Base-by-base conservation (phyloP, 2,329 filamentous ascomycete species). In the Ilyonectria sp. region DNA sequence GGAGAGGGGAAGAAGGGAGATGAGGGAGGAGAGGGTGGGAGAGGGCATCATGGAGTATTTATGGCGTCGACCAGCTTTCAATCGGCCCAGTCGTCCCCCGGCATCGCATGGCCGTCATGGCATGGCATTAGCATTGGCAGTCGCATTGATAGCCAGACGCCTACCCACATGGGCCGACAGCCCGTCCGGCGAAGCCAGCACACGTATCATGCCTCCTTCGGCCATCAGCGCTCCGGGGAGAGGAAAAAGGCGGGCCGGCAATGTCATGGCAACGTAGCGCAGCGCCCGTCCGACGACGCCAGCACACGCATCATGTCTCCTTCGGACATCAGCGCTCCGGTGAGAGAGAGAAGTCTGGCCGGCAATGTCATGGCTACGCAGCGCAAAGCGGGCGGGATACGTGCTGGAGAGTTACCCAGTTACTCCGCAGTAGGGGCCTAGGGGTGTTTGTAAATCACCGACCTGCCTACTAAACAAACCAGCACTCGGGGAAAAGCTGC, bases 61-160 rank as follows among this genome's bases (percentile, higher is more conserved):
- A 69, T 64, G 64, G 44, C 52, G 43, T 58, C 29, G n/a, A 52
- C 35, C 15, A 53, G 43, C 29, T 59, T 46, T 29, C 50, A 19
- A 31, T 58, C 53, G 31, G 37, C 54, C 47, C 59, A 46, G 37
- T 35, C 29, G 9, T 49, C 29, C 21, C 17, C 40, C 44, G 26
- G 59, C 63, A 63, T 63, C 65, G 50, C 66, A 69, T 67, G 68
- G 63, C 68, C 59, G 65, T 55, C 46, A 73, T 71, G 60, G 54
- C 35, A 71, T 50, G 54, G 43, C 37, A 57, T 43, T 43, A n/a
- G 33, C 7, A 60, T 66, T 74, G 71, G 15, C 23, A 31, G 26
- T 26, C 4, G 23, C 23, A 26, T 58, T 65, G 62, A 75, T 75
- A 75, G 52, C 54, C 40, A 55, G 63, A 74, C 74, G 47, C 71